These are phyloP conservation scores for Tylopilus plumbeoviolaceoides DNA, from an alignment of 768 basidiomycete species.

Conservation along the genomic window DNA sequence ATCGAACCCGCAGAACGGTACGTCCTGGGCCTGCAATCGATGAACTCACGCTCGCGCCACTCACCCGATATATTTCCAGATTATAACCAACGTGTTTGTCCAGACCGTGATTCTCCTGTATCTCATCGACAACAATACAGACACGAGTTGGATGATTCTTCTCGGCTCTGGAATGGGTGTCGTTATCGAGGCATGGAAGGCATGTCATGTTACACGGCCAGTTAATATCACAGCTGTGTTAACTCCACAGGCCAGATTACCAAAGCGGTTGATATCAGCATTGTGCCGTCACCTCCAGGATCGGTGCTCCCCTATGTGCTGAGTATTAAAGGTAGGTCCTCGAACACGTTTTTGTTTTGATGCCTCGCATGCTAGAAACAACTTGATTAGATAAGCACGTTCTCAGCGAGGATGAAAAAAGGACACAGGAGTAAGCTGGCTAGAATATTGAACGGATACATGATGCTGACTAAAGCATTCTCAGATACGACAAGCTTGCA, in stretches of 20 bases:
- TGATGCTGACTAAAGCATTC: slow-evolving; percentile 2
- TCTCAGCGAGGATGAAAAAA: slow-evolving; percentile 94
- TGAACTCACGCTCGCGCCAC: slow-evolving; percentile 11
- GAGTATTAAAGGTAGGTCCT: slow-evolving; percentile 67
- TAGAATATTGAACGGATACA: slow-evolving; percentile 20
- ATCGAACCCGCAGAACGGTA: slow-evolving; percentile 47
- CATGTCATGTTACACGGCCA: slow-evolving; percentile 26
- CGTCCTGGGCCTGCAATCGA: slow-evolving; percentile 21
- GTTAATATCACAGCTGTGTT: slow-evolving; percentile 9
- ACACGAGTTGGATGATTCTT: slow-evolving; percentile 98
- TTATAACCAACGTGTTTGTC: slow-evolving; percentile 93
- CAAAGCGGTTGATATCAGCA: slow-evolving; percentile 83
- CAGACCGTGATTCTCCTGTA: slow-evolving; percentile 87
- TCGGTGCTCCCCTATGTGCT: slow-evolving; percentile 74
- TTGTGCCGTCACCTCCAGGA: slow-evolving; percentile 59
- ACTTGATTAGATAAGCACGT: slow-evolving; percentile 78
- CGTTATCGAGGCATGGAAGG: slow-evolving; percentile 94
- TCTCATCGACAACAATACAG: slow-evolving; percentile 90
- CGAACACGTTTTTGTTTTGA: slow-evolving; percentile 15
- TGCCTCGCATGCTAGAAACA: slow-evolving; percentile 7
- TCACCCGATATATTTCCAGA: slow-evolving; percentile 33
- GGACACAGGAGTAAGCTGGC: slow-evolving; percentile 84
- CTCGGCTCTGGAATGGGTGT: slow-evolving; percentile 81
- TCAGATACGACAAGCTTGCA: slow-evolving; percentile 84
- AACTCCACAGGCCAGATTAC: slow-evolving; percentile 52